These are phyloP conservation scores for Candida patagonica DNA, from an alignment of 805 yeast species.

Conservation along the genomic window DNA sequence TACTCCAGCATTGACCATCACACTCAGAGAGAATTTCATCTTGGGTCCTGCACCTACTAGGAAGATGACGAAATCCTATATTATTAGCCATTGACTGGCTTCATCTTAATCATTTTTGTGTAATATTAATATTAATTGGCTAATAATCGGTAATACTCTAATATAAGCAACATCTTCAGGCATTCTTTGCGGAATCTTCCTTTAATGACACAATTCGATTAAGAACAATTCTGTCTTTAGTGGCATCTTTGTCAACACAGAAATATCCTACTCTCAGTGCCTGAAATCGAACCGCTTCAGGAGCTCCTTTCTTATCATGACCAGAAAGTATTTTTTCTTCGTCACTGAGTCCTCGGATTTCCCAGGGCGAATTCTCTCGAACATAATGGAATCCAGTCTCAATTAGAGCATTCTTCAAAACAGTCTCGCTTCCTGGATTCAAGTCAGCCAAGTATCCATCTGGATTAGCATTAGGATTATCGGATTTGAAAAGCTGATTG, in stretches of 20 bases:
- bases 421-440: slow-evolving; percentile 67
- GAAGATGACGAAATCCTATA: background rate
- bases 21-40: background rate
- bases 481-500: slow-evolving; percentile 79
- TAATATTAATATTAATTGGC: background rate
- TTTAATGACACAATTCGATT: slow-evolving; percentile 92
- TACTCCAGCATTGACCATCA: background rate
- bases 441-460: slow-evolving; percentile 83
- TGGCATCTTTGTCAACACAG: slow-evolving; percentile 75
- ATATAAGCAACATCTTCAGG: background rate
- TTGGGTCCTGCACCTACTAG: slow-evolving; percentile 1
- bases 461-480: slow-evolving; percentile 82
- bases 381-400: slow-evolving; percentile 72
- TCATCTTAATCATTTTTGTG: no score
- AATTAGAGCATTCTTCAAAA: slow-evolving; percentile 55
- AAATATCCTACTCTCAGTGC: slow-evolving; percentile 95
- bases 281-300: slow-evolving; percentile 92
- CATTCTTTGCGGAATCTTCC: slow-evolving; percentile 44
- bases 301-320: slow-evolving; percentile 42
- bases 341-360: slow-evolving; percentile 43
- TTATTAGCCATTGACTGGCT: no score
- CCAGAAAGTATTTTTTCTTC: slow-evolving; percentile 67
- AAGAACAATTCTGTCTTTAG: slow-evolving; percentile 52
- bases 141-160: background rate
- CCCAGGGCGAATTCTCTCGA: slow-evolving; percentile 65